Evolutionary conservation across 768 basidiomycete species (phyloP), one percentile per base, ranked within the genome.

Genomic region (Xanthoconium stramineum): DNA sequence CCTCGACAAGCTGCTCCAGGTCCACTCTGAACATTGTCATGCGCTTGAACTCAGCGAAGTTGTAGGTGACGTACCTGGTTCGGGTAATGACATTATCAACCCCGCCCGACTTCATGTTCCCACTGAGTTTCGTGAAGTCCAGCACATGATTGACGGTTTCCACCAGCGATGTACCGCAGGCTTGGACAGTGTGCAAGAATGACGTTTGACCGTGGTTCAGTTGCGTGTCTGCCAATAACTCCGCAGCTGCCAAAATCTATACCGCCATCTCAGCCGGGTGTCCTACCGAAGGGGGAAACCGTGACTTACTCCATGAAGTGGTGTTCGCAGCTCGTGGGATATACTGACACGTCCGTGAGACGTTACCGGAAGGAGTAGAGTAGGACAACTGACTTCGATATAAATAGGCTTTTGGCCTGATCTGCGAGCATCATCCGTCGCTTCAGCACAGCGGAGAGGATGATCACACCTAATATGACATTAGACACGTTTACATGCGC

Each of bases 141-240:
- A 98, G 76, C 6, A 98, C 95, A 63, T 98, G 95, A 66, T 97
- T 97, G 47, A 98, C 94, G 0, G 94, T 96, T 75, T 98, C 95
- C 40, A 95, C 91, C 1, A 98, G 80, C 1, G 92, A 93, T n/a
- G 89, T 95, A 14, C 94, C 94, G 66, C 94, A 97, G 7, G 92
- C 94, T 69, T 94, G 90, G 1, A 97, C 91, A 0, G 95, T 97
- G 66, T 94, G 89, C 48, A 97, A 74, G 76, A 94, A 96, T 0
- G 94, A 92, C 11, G 76, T 69, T 69, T 98, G 95, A 13, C 85
- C 85, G 46, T 89, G 84, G 65, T 84, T 88, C 33, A 98, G 75
- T n/a, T 79, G 66, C 13, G 90, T 96, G 45, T 96, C 94, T 46
- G 82, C 80, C 24, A 98, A 77, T n/a, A 98, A 75, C 65, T 98